Conservation (phyloP, 202 grass and related monocot species). For the Schoenoplectus triqueter region DNA sequence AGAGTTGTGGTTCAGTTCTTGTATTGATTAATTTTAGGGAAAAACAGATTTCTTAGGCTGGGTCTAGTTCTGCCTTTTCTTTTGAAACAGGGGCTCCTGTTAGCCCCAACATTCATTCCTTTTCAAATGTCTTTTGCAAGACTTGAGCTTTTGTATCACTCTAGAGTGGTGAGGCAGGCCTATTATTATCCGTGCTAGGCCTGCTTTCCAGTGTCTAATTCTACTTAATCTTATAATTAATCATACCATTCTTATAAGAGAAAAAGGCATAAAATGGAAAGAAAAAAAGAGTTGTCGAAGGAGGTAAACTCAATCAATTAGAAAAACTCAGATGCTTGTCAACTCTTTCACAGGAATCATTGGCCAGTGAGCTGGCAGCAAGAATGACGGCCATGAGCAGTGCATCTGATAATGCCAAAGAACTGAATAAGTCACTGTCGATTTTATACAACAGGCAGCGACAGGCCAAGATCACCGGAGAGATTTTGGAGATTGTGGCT, state of each 20-base stretch:
- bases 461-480: constrained; percentile 96
- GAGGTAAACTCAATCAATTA: constrained; percentile 9
- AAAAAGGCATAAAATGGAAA: not conserved
- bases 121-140: no score
- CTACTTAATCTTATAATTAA: not conserved
- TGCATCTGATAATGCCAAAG: constrained; percentile 77
- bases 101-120: no score
- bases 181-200: no score
- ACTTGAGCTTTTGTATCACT: no score
- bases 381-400: constrained; percentile 96
- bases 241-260: not conserved
- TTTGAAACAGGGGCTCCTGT: no score
- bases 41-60: not conserved
- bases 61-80: not conserved
- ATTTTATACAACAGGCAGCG: constrained; percentile 74
- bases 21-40: not conserved
- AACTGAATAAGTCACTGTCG: constrained; percentile 64
- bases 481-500: constrained; percentile 90
- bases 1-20: not conserved
- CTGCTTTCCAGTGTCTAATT: no score
- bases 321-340: not conserved
- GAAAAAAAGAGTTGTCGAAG: not conserved
- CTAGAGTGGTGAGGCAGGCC: no score
- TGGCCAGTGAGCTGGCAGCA: constrained; percentile 85
- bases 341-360: constrained; percentile 60